phyloP scores from a whole-genome alignment of 78 protist species.

The Dictyostelium intermedium region DNA sequence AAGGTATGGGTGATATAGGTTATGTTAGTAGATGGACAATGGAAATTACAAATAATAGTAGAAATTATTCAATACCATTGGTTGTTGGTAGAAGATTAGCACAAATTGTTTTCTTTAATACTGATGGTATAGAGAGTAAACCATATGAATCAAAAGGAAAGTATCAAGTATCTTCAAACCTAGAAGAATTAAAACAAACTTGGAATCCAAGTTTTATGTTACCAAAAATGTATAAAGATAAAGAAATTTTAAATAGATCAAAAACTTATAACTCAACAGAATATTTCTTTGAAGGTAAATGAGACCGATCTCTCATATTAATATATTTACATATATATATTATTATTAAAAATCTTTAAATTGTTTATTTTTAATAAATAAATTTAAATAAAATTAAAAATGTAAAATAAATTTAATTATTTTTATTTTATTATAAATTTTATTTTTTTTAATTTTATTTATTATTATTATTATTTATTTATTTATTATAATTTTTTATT shows the following conservation, averaged over 20 bases:
- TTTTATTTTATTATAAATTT: no score
- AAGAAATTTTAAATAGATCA: slow-evolving; percentile 11
- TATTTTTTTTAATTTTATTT: not conserved
- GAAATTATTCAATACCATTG: slow-evolving; percentile 70
- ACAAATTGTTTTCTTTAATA: slow-evolving; percentile 83
- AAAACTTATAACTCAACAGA: not conserved
- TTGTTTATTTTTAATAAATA: no score
- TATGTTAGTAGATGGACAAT: slow-evolving; percentile 75
- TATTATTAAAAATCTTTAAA: no score
- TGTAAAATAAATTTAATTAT: no score
- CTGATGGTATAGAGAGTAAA: slow-evolving; percentile 47
- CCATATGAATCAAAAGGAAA: slow-evolving; percentile 67
- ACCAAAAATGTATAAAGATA: slow-evolving; percentile 80
- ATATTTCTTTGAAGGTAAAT: not conserved
- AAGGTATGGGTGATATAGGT: slow-evolving; percentile 77
- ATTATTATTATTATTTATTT: not conserved
- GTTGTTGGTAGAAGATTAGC: slow-evolving; percentile 79
- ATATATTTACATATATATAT: no score
- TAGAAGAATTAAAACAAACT: slow-evolving; percentile 4
- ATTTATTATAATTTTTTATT: slow-evolving; percentile 20
- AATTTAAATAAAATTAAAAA: no score
- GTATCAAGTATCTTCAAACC: slow-evolving; percentile 34
- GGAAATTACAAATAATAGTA: slow-evolving; percentile 83
- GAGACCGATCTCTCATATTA: no score
- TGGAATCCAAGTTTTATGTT: slow-evolving; percentile 62